These are phyloP conservation scores for Penicillium macrosclerotiorum DNA, from an alignment of 495 filamentous ascomycete species.

Conservation along the genomic window DNA sequence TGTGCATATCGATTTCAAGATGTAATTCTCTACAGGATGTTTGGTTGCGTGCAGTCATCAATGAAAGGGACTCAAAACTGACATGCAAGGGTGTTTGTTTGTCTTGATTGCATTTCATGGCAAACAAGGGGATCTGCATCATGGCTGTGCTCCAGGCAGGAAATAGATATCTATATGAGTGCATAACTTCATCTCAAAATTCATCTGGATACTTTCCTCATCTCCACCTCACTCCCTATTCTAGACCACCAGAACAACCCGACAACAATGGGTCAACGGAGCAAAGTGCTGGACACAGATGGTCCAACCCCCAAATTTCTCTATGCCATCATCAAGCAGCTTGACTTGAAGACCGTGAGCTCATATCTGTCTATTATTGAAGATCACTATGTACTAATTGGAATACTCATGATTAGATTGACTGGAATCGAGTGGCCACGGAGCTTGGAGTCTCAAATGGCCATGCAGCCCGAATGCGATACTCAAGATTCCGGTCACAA, in stretches of 20 bases:
- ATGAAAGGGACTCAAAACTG: too few species aligned
- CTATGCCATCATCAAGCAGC: conserved; percentile 73
- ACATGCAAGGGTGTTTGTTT: too few species aligned
- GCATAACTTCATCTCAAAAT: background rate
- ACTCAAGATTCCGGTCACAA: conserved; percentile 60
- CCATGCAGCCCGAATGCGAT: conserved; percentile 81
- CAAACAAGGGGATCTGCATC: too few species aligned
- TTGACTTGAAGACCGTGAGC: conserved; percentile 68
- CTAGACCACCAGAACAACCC: too few species aligned
- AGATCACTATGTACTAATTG: background rate
- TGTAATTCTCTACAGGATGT: too few species aligned
- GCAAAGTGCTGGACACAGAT: conserved; percentile 48
- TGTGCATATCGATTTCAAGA: too few species aligned
- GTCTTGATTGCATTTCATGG: too few species aligned
- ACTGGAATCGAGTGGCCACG: conserved; percentile 68
- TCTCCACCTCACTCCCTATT: too few species aligned
- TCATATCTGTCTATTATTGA: background rate
- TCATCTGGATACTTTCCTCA: too few species aligned
- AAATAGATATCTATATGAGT: too few species aligned
- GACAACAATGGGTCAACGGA: conserved; percentile 30
- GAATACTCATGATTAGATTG: conserved; percentile 49
- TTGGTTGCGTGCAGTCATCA: too few species aligned
- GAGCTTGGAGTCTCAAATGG: conserved; percentile 69
- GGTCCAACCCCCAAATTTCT: conserved; percentile 57
- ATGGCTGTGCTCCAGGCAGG: too few species aligned